phyloP scores from a whole-genome alignment of 2,329 filamentous ascomycete genomes.

The Colletotrichum echinochloae region DNA sequence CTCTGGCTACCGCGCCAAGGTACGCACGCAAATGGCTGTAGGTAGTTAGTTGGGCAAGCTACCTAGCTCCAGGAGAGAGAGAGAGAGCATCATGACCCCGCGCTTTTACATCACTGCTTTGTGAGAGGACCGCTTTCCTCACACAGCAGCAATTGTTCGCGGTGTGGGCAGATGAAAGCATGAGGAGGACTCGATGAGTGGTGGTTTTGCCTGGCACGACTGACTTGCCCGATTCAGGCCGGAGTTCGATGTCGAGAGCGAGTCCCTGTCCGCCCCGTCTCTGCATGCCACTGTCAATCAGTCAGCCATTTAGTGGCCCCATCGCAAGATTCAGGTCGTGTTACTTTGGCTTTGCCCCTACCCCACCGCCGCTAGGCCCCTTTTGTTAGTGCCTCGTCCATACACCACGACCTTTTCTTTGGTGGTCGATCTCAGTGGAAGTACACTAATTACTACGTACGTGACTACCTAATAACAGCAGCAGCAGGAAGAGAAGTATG shows the following conservation, averaged over 20 bases:
- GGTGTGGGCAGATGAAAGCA: neutral
- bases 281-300: constrained; percentile 7
- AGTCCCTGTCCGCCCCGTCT: neutral
- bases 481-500: neutral
- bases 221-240: neutral
- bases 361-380: constrained; percentile 37
- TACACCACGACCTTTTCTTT: neutral
- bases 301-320: constrained; percentile 19
- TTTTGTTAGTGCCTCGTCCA: neutral
- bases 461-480: too few species aligned
- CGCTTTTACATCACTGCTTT: constrained; percentile 3
- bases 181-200: neutral
- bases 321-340: constrained; percentile 34
- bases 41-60: neutral
- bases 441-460: too few species aligned
- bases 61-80: neutral
- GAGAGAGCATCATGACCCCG: constrained; percentile 5
- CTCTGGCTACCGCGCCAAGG: too few species aligned
- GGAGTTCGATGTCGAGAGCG: constrained; percentile 7
- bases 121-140: neutral
- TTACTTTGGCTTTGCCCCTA: constrained; percentile 33
- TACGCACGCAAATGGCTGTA: neutral
- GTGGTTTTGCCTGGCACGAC: neutral
- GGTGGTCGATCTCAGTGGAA: constrained; percentile 10
- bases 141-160: neutral